Conservation (phyloP, 139 green algal genomes). For the Chlorella sp. region DNA sequence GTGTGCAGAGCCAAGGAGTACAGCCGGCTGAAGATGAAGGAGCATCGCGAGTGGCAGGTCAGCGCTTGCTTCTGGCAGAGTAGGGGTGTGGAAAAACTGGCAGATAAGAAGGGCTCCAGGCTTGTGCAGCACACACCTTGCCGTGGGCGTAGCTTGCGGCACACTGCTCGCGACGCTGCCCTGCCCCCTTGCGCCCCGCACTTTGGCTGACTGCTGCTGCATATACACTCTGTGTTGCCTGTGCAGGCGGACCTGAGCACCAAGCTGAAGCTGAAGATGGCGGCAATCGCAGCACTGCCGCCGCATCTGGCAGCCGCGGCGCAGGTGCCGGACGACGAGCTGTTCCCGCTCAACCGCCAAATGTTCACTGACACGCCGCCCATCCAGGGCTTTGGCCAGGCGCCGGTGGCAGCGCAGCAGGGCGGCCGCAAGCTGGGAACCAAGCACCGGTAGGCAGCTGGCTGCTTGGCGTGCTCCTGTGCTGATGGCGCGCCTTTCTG, state of each 20-base stretch:
- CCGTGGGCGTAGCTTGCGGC: too few species aligned
- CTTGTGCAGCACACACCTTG: too few species aligned
- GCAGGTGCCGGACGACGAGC: slow-evolving; percentile 29
- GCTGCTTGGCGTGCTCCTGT: background rate
- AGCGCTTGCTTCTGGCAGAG: too few species aligned
- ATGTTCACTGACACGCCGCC: slow-evolving; percentile 58
- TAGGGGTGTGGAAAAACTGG: too few species aligned
- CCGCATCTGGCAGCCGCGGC: slow-evolving; percentile 43
- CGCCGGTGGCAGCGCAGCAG: background rate
- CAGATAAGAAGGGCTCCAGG: too few species aligned
- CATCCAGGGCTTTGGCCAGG: slow-evolving; percentile 35
- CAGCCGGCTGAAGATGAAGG: slow-evolving; percentile 51
- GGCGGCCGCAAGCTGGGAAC: slow-evolving; percentile 28
- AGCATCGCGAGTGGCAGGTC: slow-evolving; percentile 57
- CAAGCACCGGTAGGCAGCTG: slow-evolving; percentile 42
- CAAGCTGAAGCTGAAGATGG: slow-evolving; percentile 59
- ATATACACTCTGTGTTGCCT: too few species aligned
- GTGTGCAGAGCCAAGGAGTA: slow-evolving; percentile 52
- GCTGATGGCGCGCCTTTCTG: background rate
- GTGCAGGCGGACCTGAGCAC: slow-evolving; percentile 43
- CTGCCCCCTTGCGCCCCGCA: too few species aligned
- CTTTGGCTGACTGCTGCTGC: too few species aligned
- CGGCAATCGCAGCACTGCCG: slow-evolving; percentile 58
- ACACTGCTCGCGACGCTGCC: too few species aligned
- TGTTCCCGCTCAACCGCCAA: slow-evolving; percentile 50